Conservation (phyloP, 352 stramenopile species). For the Globisporangium viniferum region DNA sequence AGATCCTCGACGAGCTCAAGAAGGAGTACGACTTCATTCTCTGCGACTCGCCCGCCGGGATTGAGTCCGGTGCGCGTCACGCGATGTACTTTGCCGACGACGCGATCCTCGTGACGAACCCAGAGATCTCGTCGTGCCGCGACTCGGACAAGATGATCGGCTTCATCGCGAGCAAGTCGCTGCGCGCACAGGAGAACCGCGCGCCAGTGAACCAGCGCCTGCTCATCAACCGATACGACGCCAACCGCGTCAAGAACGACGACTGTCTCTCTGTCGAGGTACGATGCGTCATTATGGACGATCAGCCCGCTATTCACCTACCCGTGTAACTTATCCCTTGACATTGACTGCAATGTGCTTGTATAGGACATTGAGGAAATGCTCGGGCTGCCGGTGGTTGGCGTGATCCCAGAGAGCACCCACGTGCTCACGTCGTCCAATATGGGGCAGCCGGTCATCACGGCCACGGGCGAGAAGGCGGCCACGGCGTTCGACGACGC, state of each 20-base stretch:
- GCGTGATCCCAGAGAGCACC: conserved; percentile 89
- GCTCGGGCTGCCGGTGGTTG: conserved; percentile 85
- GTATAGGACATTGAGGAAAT: conserved; percentile 90
- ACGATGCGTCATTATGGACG: background rate
- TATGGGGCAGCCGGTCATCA: conserved; percentile 91
- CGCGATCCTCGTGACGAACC: conserved; percentile 93
- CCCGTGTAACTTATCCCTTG: background rate
- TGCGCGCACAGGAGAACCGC: conserved; percentile 76
- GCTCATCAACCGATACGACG: conserved; percentile 92
- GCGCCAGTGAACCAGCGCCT: conserved; percentile 78
- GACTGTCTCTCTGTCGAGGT: conserved; percentile 88
- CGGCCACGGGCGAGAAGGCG: conserved; percentile 61
- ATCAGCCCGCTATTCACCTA: background rate
- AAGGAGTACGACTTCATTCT: conserved; percentile 89
- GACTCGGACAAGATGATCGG: conserved; percentile 96
- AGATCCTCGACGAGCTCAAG: conserved; percentile 80
- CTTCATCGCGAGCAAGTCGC: conserved; percentile 89
- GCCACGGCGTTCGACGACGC: conserved; percentile 86
- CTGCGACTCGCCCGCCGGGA: conserved; percentile 88
- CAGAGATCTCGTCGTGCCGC: conserved; percentile 89
- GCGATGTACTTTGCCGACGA: conserved; percentile 94
- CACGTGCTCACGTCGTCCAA: conserved; percentile 92
- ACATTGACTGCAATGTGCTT: background rate
- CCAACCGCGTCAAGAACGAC: conserved; percentile 84
- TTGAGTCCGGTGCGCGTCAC: conserved; percentile 87